Evolutionary conservation across 768 basidiomycete genomes (phyloP).

Genomic region (Mycena metata): DNA sequence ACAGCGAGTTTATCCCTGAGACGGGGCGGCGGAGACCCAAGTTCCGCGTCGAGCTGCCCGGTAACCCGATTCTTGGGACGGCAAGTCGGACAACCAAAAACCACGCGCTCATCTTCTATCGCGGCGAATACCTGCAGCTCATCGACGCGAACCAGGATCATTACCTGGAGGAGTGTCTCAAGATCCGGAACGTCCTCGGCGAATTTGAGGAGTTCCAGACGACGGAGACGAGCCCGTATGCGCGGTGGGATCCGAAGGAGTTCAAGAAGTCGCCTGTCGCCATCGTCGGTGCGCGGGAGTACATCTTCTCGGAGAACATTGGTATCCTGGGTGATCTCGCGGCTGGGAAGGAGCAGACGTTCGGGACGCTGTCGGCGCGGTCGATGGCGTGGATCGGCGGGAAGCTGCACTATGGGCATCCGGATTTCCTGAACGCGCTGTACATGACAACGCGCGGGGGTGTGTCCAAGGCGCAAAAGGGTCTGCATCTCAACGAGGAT

Average conservation of each 20-base stretch:
- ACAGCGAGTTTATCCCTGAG: constrained; percentile 94
- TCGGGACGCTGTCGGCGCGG: constrained; percentile 95
- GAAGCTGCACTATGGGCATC: constrained; percentile 98
- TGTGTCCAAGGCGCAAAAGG: constrained; percentile 99
- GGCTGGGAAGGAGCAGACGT: constrained; percentile 99
- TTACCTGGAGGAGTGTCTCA: constrained; percentile 99
- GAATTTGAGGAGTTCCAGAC: constrained; percentile 96
- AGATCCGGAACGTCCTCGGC: constrained; percentile 96
- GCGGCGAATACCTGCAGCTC: constrained; percentile 98
- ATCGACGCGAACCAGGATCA: constrained; percentile 99
- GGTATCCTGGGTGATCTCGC: constrained; percentile 99
- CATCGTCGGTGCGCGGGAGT: constrained; percentile 99
- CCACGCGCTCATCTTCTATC: constrained; percentile 99
- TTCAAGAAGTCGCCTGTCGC: constrained; percentile 92
- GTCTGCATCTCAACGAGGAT: constrained; percentile 99
- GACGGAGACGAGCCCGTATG: constrained; percentile 91
- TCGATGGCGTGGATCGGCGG: constrained; percentile 98
- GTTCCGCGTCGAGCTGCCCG: constrained; percentile 98
- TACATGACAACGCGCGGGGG: constrained; percentile 99
- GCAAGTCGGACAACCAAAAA: constrained; percentile 99
- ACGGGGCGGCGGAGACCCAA: constrained; percentile 93
- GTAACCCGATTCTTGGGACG: constrained; percentile 99
- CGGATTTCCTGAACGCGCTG: constrained; percentile 97
- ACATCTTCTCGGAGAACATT: constrained; percentile 99
- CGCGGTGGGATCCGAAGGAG: constrained; percentile 90